Conservation (phyloP, 2,329 filamentous ascomycete genomes). For the Didymella sp. region DNA sequence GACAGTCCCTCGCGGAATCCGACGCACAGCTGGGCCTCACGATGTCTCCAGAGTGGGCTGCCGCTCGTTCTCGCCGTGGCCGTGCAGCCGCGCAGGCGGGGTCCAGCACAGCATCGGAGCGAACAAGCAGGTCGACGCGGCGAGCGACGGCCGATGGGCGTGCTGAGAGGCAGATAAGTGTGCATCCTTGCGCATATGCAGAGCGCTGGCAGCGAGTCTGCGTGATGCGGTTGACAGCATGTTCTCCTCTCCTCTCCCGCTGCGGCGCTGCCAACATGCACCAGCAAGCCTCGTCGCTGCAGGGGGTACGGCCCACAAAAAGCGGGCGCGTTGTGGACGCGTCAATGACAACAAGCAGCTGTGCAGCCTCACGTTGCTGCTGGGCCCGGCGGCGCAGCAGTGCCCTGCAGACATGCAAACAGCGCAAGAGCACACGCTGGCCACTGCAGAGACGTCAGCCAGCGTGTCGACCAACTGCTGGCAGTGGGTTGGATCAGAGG, state of each 20-base stretch:
- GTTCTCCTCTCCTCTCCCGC: background rate
- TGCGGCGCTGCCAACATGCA: background rate
- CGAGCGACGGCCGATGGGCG: background rate
- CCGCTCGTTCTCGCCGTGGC: constrained; percentile 29
- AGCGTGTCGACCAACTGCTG: constrained; percentile 1
- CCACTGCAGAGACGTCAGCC: constrained; percentile 4
- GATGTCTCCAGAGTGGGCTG: constrained; percentile 11
- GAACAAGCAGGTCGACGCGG: constrained; percentile 3
- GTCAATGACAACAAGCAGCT: constrained; percentile 14
- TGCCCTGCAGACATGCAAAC: constrained; percentile 1
- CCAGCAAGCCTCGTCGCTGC: constrained; percentile 9
- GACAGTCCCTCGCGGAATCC: constrained; percentile 15
- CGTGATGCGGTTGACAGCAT: background rate
- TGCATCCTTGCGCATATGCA: constrained; percentile 1
- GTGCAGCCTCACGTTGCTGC: constrained; percentile 5
- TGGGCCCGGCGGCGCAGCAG: constrained; percentile 2
- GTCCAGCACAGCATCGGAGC: constrained; percentile 9
- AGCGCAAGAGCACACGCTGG: constrained; percentile 6
- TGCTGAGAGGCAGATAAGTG: background rate
- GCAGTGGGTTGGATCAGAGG: constrained; percentile 3
- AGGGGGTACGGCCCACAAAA: background rate
- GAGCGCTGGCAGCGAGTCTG: constrained; percentile 22
- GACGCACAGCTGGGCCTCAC: constrained; percentile 26
- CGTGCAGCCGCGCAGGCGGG: constrained; percentile 26
- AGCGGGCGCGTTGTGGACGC: constrained; percentile 11